phyloP scores from a whole-genome alignment of 192 early-diverging fungal genomes.

The Coemansia sp. region DNA sequence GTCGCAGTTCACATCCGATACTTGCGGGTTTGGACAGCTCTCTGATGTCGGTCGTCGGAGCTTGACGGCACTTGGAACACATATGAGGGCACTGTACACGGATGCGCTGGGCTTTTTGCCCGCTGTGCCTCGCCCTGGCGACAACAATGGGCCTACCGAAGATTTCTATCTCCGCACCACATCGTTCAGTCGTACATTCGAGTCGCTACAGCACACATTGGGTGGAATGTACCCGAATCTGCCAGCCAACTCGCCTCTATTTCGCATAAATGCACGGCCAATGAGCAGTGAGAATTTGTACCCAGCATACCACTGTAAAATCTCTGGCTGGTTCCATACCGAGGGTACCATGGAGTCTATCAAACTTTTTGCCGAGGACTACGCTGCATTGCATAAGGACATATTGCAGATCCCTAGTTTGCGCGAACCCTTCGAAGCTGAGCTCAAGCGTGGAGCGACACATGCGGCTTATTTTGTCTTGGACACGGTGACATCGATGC shows the following conservation, averaged over 20 bases:
- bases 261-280: conserved; percentile 41
- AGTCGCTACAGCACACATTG: conserved; percentile 66
- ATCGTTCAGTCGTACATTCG: conserved; percentile 65
- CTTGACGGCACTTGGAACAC: conserved; percentile 54
- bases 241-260: conserved; percentile 3
- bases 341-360: conserved; percentile 13
- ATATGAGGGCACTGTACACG: conserved; percentile 61
- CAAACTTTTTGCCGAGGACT: conserved; percentile 15
- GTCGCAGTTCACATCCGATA: conserved; percentile 25
- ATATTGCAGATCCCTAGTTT: conserved; percentile 28
- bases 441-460: not conserved
- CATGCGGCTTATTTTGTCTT: conserved; percentile 16
- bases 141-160: conserved; percentile 8
- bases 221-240: conserved; percentile 62
- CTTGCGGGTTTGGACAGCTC: conserved; percentile 61
- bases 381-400: conserved; percentile 23
- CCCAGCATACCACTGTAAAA: conserved; percentile 26
- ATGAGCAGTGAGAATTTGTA: conserved; percentile 32
- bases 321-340: conserved; percentile 19
- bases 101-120: conserved; percentile 55
- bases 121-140: conserved; percentile 4
- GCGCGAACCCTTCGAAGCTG: conserved; percentile 12
- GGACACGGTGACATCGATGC: conserved; percentile 31
- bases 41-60: conserved; percentile 62
- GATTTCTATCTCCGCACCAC: conserved; percentile 63